Conservation (phyloP, 495 filamentous ascomycete species). For the Lichenothelia convexa region DNA sequence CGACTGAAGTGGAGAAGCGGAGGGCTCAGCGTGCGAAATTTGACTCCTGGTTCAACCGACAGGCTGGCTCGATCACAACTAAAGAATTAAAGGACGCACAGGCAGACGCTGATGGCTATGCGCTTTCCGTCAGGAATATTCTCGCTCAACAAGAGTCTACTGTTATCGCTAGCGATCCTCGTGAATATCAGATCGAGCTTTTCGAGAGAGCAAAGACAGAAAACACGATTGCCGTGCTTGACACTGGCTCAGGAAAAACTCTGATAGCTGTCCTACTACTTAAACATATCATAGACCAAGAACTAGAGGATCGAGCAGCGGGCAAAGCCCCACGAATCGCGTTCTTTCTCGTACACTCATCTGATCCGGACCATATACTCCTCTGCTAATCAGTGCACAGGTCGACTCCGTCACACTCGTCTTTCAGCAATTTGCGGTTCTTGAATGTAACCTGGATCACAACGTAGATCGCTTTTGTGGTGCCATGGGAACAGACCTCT, state of each 20-base stretch:
- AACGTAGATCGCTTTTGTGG: conserved; percentile 66
- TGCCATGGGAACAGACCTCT: conserved; percentile 46
- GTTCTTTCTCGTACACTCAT: conserved; percentile 56
- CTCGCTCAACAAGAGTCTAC: conserved; percentile 22
- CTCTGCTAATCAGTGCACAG: conserved; percentile 18
- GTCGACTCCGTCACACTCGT: conserved; percentile 80
- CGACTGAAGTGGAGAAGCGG: conserved; percentile 3
- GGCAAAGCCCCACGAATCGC: conserved; percentile 46
- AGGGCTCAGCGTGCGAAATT: conserved; percentile 16
- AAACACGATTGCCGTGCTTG: conserved; percentile 91
- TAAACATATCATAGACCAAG: conserved; percentile 55
- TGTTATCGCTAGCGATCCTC: conserved; percentile 48
- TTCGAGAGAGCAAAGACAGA: conserved; percentile 73
- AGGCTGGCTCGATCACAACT: conserved; percentile 18
- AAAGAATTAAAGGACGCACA: conserved; percentile 16
- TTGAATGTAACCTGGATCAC: conserved; percentile 69
- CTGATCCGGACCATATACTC: background rate
- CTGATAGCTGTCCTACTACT: conserved; percentile 82
- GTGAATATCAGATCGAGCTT: conserved; percentile 84
- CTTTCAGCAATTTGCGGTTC: conserved; percentile 73
- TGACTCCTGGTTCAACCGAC: conserved; percentile 24
- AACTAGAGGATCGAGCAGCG: conserved; percentile 48
- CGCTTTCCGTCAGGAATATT: conserved; percentile 23
- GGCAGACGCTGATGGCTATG: conserved; percentile 20
- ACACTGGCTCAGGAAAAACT: conserved; percentile 95